phyloP scores from a whole-genome alignment of 148 eudicot species.

The Heliamphora exappendiculata region DNA sequence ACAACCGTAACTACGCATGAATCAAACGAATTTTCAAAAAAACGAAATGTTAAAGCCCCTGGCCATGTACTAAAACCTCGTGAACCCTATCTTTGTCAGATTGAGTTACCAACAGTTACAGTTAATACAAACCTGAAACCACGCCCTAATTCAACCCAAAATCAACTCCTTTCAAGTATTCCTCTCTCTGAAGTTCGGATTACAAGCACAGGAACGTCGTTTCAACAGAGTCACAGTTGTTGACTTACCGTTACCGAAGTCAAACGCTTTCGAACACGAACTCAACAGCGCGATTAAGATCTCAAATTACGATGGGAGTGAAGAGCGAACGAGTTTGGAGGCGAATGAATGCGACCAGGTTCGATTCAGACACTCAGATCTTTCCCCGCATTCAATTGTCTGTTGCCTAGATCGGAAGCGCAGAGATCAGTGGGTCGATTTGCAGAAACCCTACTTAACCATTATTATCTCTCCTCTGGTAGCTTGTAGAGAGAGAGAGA shows the following conservation, averaged over 20 bases:
- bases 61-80: not conserved
- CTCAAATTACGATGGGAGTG: not conserved
- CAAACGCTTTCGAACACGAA: no score
- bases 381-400: not conserved
- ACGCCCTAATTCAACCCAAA: conserved; percentile 11
- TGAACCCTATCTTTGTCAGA: no score
- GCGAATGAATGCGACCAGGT: not conserved
- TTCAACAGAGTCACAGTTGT: no score
- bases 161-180: not conserved
- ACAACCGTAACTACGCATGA: no score
- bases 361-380: conserved; percentile 7
- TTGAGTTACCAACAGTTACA: no score
- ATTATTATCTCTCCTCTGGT: not conserved
- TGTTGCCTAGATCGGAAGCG: not conserved
- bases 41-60: no score
- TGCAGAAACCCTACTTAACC: not conserved
- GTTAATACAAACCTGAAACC: not conserved
- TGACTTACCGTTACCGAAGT: no score
- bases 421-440: conserved; percentile 9
- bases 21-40: no score
- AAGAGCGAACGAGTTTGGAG: not conserved
- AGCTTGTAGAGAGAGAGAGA: conserved; percentile 10
- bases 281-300: no score
- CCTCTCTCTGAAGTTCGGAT: no score
- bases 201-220: no score